Percentiles rank a stretch among this genome's conserved stretches.
phyloP scores from a whole-genome alignment of 352 stramenopile species.

The Globisporangium camurandrum region DNA sequence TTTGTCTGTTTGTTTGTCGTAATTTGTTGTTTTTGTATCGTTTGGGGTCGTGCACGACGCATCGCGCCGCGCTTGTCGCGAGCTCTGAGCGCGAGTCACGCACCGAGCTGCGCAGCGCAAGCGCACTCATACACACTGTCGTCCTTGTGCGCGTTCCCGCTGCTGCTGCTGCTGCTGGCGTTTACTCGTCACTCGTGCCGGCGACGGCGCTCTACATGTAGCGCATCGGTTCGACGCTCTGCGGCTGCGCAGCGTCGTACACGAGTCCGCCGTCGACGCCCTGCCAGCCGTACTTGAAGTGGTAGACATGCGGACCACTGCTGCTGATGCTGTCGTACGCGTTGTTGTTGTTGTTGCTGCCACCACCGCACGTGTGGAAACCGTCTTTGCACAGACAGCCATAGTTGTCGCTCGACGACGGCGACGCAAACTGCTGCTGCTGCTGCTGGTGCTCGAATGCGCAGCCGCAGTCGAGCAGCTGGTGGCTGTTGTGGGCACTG shows the following conservation, averaged over 20 bases:
- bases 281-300: conserved; percentile 83
- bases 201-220: conserved; percentile 7
- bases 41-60: too few relatives aligned
- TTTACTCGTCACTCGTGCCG: not conserved
- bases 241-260: conserved; percentile 16
- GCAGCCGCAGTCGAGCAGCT: conserved; percentile 13
- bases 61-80: too few relatives aligned
- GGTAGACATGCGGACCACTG: conserved; percentile 57
- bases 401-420: conserved; percentile 65
- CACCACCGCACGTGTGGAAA: conserved; percentile 38
- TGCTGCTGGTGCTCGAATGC: conserved; percentile 15
- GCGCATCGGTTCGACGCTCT: conserved; percentile 11
- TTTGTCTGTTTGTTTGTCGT: too few relatives aligned
- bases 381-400: conserved; percentile 49
- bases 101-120: conserved; percentile 1
- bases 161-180: not conserved
- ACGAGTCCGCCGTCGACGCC: conserved; percentile 32
- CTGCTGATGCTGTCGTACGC: too few relatives aligned
- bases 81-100: too few relatives aligned
- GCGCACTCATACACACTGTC: conserved; percentile 12
- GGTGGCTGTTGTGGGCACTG: conserved; percentile 16
- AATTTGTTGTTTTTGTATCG: too few relatives aligned
- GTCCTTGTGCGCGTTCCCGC: conserved; percentile 5
- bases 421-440: conserved; percentile 33
- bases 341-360: too few relatives aligned